Evolutionary conservation across 1,284 basidiomycete species (phyloP).

Genomic region (Apiotrichum mycotoxinovorans): DNA sequence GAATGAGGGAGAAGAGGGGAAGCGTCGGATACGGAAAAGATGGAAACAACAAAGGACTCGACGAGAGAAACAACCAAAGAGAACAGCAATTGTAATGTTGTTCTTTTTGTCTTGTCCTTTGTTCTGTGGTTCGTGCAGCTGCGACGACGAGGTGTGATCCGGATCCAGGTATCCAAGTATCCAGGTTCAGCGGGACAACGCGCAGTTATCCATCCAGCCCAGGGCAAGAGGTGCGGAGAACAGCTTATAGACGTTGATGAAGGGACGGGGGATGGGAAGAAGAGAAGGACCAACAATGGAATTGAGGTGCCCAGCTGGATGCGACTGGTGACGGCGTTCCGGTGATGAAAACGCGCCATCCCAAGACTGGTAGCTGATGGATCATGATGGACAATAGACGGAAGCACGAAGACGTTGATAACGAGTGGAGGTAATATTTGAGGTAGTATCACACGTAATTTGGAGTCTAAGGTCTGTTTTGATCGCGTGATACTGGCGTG

Average conservation of each 20-base stretch:
- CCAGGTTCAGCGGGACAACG: not conserved
- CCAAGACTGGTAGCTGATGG: too few species aligned
- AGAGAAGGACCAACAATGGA: not conserved
- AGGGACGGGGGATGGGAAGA: not conserved
- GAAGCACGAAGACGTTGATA: too few species aligned
- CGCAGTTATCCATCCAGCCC: constrained; percentile 5
- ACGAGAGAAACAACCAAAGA: not conserved
- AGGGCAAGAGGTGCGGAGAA: not conserved
- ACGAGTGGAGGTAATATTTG: too few species aligned
- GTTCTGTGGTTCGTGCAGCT: constrained; percentile 1
- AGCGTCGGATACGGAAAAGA: not conserved
- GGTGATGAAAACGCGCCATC: too few species aligned
- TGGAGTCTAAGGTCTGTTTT: too few species aligned
- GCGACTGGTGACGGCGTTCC: too few species aligned
- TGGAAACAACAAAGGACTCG: not conserved
- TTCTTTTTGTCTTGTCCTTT: not conserved
- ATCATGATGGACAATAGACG: too few species aligned
- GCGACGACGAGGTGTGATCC: not conserved
- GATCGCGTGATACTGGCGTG: too few species aligned
- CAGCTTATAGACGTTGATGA: not conserved
- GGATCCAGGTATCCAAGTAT: too few species aligned
- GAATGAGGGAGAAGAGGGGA: not conserved
- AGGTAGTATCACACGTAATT: too few species aligned
- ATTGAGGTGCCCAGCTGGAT: too few species aligned
- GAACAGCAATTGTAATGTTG: too few species aligned